Evolutionary conservation across 768 basidiomycete genomes (phyloP).

Genomic region (Collybia mongolica): DNA sequence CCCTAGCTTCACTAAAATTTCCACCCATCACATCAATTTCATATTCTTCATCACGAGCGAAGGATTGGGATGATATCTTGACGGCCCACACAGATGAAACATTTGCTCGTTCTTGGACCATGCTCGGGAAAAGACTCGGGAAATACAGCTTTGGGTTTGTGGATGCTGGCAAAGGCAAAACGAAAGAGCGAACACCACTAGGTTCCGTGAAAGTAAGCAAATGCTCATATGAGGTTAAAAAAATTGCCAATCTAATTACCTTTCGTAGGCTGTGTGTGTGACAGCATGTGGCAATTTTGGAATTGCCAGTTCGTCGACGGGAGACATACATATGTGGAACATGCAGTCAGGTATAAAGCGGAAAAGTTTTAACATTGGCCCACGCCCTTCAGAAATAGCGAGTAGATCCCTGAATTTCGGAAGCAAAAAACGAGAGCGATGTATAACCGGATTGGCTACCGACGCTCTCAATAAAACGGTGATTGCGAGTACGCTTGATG

Average conservation of each 20-base stretch:
- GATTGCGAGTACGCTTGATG: constrained; percentile 85
- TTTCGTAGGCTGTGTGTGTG: constrained; percentile 72
- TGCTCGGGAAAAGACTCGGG: constrained; percentile 78
- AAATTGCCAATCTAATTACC: not conserved
- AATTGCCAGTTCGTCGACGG: constrained; percentile 78
- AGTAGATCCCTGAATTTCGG: constrained; percentile 37
- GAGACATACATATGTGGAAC: constrained; percentile 89
- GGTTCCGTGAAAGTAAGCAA: constrained; percentile 70
- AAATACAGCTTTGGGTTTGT: constrained; percentile 67
- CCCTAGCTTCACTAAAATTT: constrained; percentile 81
- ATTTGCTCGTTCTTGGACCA: constrained; percentile 85
- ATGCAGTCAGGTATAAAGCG: constrained; percentile 92
- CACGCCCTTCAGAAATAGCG: constrained; percentile 54
- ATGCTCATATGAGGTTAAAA: not conserved
- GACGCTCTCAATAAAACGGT: constrained; percentile 83
- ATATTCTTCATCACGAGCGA: constrained; percentile 75
- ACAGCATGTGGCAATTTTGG: constrained; percentile 97
- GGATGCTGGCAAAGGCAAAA: constrained; percentile 48
- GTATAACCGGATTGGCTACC: constrained; percentile 79
- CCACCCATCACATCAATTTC: constrained; percentile 77
- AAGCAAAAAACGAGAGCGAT: constrained; percentile 44
- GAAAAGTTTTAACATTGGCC: constrained; percentile 70
- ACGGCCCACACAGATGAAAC: constrained; percentile 87
- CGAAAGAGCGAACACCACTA: constrained; percentile 36
- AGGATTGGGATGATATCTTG: constrained; percentile 97